Evolutionary conservation across 1,284 basidiomycete species (phyloP), one percentile per base, ranked within the genome.

Genomic region (Leccinum cinnamomeum): DNA sequence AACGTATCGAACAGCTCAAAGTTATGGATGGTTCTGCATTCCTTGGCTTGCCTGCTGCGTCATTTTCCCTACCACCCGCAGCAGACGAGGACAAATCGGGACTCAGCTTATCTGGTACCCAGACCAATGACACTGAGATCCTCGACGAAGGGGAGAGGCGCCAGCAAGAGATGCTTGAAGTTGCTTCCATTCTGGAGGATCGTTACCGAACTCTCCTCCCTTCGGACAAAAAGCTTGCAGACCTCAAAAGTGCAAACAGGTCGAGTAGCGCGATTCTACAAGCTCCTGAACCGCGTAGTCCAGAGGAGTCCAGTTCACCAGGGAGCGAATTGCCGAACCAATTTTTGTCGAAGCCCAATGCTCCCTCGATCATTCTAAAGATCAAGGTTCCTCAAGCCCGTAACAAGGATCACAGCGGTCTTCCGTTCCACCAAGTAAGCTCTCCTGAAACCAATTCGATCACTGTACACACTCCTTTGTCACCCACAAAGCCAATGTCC

Each of bases 1-100:
- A 93, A 70, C 86, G 94, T 37, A 91, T 96, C 65, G 94, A 96
- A 53, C 88, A 95, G 71, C 81, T 97, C 62, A 85, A 84, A 64
- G 81, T 78, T 18, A 89, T 92, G 84, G 91, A 94, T 65, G 75
- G 82, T 51, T 76, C 82, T 56, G 85, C 87, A 1, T 93, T 92
- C 74, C 81, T 90, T 41, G 70, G 79, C 30, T 78, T 91, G 53
- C 82, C 87, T 55, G 81, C 83, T 6, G 77, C 82, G 16, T 79
- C 79, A 33, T 90, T 91, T 70, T 77, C 82, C 14, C 69, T 74
- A 20, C 69, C 76, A 3, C 72, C 77, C n/a, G 54, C 66, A 7
- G 61, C 69, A 20, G 67, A 69, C 35, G 72, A 74, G 41, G 65
- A 70, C 37, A 70, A 75, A 33, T 69, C 72, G 7, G 74, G 75